Evolutionary conservation across 2,329 filamentous ascomycete species (phyloP), one percentile per base, ranked within the genome.

Genomic region (Huntiella bhutanensis): DNA sequence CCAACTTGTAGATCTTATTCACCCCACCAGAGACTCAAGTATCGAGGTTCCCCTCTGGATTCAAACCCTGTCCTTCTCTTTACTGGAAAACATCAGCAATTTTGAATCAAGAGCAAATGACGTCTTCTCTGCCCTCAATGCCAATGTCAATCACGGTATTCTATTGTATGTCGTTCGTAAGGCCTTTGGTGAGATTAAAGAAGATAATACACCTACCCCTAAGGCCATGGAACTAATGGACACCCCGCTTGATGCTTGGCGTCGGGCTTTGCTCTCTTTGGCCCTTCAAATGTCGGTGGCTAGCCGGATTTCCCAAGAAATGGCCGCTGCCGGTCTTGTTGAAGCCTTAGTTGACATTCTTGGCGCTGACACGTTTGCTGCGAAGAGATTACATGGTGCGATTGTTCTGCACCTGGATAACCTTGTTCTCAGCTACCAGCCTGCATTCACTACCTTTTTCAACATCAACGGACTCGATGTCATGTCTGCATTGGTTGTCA

Each of bases 91-190:
- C n/a, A 69, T 98, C 48, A 77, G 83, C 5, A 81, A 77, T 57
- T 84, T 84, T 58, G 80, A 82, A 55, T 66, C 71, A 48, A 87
- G 85, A 56, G 74, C 80, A 28, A 67, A 76, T 33, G 91, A 98
- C 58, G 80, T 98, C 17, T 78, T 86, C 52, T 78, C 84, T 37
- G 86, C 91, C n/a, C 67, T 99, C 37, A 93, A 86, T 56, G 84
- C 92, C 46, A 94, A 88, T 54, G 88, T 96, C 34, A 96, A 93
- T 55, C 92, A 98, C 55, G 92, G 91, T 11, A 81, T 96, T 28
- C 70, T 99, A 39, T 80, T 96, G 53, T 96, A 95, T 56, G 74
- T 95, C 53, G 80, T 94, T 43, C 76, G 88, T 47, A 95, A 93
- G 61, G 83, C 86, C 7, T 82, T 96, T 48, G 79, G 80, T 13